Base-by-base conservation (phyloP, 495 filamentous ascomycete species). In the Copromyces sp. region DNA sequence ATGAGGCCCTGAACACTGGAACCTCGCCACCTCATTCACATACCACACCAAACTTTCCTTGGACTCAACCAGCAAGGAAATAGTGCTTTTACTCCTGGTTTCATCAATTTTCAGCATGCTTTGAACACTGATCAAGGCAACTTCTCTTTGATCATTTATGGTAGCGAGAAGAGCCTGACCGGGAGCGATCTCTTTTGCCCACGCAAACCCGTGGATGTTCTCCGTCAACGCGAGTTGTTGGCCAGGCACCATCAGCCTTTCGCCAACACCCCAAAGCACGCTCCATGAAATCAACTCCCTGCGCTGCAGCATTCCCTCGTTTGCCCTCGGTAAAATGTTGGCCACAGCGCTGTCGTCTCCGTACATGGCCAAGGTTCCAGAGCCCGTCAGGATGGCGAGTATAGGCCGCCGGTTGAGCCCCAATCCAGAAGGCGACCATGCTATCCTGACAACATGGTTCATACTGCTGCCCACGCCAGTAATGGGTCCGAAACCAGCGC, bases 231-330 rank as follows among this genome's bases (percentile, higher is more conserved):
- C 80, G 9, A 71, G 71, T 20, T 81, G 78, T 69, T 80, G 73
- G 2, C 76, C 75, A 5, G 84, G 84, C n/a, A 86, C 75, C n/a
- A 85, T 73, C 14, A 86, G 45, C 7, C 82, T 79, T 59, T 81
- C 83, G n/a, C 84, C 84, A 1, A 86, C 77, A 5, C 84, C 83
- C 84, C 84, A 86, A 6, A 83, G 77, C 4, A 83, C 77, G 41
- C 77, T 45, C 81, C 81, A 83, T 3, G 73, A 77, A 32, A 73
- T 70, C 11, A 81, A 73, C 68, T 76, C 73, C 40, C 77, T 72
- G 16, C 75, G 75, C 71, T 78, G 75, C n/a, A 79, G 73, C 79
- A 77, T 79, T 24, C 73, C 72, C 32, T 76, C 74, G 68, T 78
- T 78, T 35, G 77, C 78, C 41, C 75, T 53, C 20, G 73, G 74